Evolutionary conservation across 352 stramenopile genomes (phyloP), one percentile per base, ranked within the genome.

Genomic region (Phytophthora melonis): DNA sequence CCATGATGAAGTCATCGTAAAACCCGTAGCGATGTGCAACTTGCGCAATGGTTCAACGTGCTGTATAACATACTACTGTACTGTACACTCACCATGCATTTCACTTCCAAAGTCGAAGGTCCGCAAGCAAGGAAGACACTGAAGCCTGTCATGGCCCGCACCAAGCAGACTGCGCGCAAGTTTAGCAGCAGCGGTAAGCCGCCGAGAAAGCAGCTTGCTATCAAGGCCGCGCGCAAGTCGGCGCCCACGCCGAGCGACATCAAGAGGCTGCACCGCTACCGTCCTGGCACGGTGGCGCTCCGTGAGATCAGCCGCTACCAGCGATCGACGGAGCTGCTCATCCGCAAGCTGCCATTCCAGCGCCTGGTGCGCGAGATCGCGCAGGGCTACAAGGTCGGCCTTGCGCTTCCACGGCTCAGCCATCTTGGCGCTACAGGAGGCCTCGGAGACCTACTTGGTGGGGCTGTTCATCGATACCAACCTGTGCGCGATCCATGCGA

Each of bases 231-330:
- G 34, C 90, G 93, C 58, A 98, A 98, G 81, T 91, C 78, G 43
- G 92, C 92, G 91, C 93, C 36, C 84, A 89, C 19, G 89, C 93
- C 58, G 92, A 32, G 93, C 67, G 91, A 89, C 68, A 89, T 98
- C 11, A 98, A 98, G 90, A 90, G 88, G 81, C 83, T 74, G 57
- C 74, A 79, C 59, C 79, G 86, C 43, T 91, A 88, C 80, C 74
- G 77, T 53, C 85, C 85, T 0, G 91, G 91, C 21, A 86, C 93
- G 75, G 68, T 79, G 52, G 94, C 95, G 7, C 80, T 99, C 19
- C 84, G 89, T 68, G 96, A 99, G 82, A 99, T 99, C 75, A 83
- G 97, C 63, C 82, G 90, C 65, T 99, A 98, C 81, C 97, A 99
- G 83, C 89, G 86, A 49, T 96, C 82, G 47, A 99, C 97, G 3